These are phyloP conservation scores for Rhodotorula sphaerocarpa DNA, from an alignment of 768 basidiomycete species.

Conservation along the genomic window DNA sequence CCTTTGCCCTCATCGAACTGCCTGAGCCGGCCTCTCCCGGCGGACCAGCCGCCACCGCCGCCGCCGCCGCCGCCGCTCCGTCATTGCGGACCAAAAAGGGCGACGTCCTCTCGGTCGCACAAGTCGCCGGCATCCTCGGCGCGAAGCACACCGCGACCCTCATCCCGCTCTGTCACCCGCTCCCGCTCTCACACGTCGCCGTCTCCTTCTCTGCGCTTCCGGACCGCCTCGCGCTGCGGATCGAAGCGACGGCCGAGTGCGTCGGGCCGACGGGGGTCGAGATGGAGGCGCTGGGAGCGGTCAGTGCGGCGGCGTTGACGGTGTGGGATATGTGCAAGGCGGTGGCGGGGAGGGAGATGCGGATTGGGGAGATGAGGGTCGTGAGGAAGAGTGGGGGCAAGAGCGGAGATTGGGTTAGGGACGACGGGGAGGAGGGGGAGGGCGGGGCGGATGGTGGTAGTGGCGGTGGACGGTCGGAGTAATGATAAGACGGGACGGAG, in stretches of 20 bases:
- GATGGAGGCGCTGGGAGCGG: constrained; percentile 88
- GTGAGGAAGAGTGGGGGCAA: constrained; percentile 63
- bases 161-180: constrained; percentile 80
- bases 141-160: constrained; percentile 73
- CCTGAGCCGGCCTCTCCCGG: not conserved
- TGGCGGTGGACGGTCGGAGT: not conserved
- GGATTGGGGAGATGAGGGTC: constrained; percentile 61
- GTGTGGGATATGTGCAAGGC: constrained; percentile 94
- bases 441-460: not conserved
- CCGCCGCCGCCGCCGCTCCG: not conserved
- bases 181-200: constrained; percentile 62
- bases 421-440: not conserved
- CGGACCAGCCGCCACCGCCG: not conserved
- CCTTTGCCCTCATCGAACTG: constrained; percentile 57
- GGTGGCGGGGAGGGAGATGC: constrained; percentile 78
- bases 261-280: constrained; percentile 79
- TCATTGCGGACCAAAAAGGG: constrained; percentile 40
- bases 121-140: constrained; percentile 79
- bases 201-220: constrained; percentile 52
- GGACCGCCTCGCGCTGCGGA: constrained; percentile 27
- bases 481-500: not conserved
- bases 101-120: constrained; percentile 45
- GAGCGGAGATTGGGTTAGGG: constrained; percentile 58
- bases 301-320: constrained; percentile 65
- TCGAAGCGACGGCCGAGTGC: constrained; percentile 60